Percentiles rank a stretch among this genome's conserved stretches.
Conservation (phyloP, 345 rosid genomes). For the Viola odorata region DNA sequence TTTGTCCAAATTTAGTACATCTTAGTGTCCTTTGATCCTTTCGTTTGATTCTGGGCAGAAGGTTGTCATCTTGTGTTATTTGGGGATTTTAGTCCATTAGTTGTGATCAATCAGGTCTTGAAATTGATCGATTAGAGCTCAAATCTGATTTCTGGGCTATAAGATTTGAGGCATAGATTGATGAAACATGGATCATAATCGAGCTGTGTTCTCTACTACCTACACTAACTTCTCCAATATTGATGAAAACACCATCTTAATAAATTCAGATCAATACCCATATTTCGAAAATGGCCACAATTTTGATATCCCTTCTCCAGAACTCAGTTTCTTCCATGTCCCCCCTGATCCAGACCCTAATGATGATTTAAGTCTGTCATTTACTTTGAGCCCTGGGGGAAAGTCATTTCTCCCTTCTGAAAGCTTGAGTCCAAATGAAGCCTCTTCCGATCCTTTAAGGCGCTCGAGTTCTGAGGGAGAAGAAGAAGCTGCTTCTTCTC, state of each 20-base stretch:
- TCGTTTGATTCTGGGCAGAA: too few species aligned
- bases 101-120: background rate
- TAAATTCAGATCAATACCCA: constrained; percentile 5
- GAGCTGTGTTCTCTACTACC: background rate
- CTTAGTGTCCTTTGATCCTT: background rate
- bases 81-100: too few species aligned
- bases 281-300: background rate
- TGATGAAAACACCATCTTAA: constrained; percentile 8
- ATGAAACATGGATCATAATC: constrained; percentile 15
- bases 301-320: constrained; percentile 13
- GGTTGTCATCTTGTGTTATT: too few species aligned
- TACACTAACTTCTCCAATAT: background rate
- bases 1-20: background rate
- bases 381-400: constrained; percentile 8
- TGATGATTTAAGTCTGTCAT: constrained; percentile 1
- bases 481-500: constrained; percentile 25
- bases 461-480: constrained; percentile 1
- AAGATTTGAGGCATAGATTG: constrained; percentile 1
- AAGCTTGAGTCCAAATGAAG: constrained; percentile 3
- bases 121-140: background rate
- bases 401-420: constrained; percentile 6
- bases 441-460: constrained; percentile 3
- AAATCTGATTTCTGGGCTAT: background rate
- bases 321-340: constrained; percentile 7
- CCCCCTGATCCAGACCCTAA: constrained; percentile 5